A percentile compares a stretch with the other conserved stretches of the same genome.
phyloP scores from a whole-genome alignment of 1,284 basidiomycete species.

The Trichosporon asahii region DNA sequence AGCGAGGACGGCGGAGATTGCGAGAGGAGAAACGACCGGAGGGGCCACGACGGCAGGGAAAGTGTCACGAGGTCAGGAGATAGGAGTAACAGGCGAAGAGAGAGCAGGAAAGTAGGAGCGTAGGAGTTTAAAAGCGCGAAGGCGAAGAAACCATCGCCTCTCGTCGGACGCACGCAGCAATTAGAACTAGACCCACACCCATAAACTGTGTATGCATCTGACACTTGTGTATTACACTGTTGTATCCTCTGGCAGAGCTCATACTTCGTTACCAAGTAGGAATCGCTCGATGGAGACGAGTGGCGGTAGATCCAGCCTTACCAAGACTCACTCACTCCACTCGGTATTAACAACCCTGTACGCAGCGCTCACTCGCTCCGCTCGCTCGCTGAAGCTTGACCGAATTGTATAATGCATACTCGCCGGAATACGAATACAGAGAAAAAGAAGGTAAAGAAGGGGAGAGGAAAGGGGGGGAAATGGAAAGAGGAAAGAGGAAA shows the following conservation, averaged over 20 bases:
- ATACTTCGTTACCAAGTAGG: no score
- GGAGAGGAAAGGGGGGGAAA: no score
- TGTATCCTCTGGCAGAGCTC: no score
- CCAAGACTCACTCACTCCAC: no score
- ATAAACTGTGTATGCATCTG: background rate
- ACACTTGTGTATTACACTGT: background rate
- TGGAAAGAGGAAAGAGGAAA: no score
- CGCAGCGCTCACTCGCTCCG: background rate
- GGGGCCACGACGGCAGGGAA: background rate
- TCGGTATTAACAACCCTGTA: no score
- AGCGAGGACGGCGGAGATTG: no score
- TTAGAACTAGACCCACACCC: background rate
- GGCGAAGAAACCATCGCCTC: background rate
- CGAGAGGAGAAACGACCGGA: no score
- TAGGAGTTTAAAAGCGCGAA: background rate
- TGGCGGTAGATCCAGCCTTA: no score
- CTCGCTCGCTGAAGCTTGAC: background rate
- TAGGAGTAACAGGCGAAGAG: background rate
- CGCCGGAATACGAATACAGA: constrained; percentile 5
- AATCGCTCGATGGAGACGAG: no score
- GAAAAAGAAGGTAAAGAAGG: background rate
- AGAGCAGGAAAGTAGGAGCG: background rate
- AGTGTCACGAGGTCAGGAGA: background rate
- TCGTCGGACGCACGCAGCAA: background rate
- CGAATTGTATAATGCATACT: constrained; percentile 4